phyloP scores from a whole-genome alignment of 805 yeast genomes.

The Wickerhamiella lipophila region DNA sequence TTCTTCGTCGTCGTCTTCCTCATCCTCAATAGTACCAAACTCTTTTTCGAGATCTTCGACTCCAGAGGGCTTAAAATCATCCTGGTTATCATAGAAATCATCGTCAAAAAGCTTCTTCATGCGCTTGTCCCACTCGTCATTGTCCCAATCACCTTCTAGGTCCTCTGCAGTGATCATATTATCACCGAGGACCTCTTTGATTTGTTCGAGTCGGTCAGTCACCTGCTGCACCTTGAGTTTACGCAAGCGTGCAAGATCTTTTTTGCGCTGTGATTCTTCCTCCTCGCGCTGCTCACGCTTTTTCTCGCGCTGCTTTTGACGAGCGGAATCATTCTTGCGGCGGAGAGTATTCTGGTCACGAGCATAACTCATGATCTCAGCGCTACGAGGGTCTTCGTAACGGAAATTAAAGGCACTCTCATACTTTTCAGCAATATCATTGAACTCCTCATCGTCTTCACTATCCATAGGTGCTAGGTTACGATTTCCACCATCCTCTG shows the following conservation, averaged over 20 bases:
- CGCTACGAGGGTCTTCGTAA: conserved; percentile 81
- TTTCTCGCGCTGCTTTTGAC: conserved; percentile 73
- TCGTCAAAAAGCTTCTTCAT: conserved; percentile 80
- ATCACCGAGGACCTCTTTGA: conserved; percentile 56
- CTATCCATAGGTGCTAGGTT: conserved; percentile 19
- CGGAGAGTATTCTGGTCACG: conserved; percentile 84
- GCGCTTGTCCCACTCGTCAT: conserved; percentile 79
- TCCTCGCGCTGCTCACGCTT: conserved; percentile 42
- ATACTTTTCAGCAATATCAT: conserved; percentile 78
- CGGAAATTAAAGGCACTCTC: conserved; percentile 92
- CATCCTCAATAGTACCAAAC: conserved; percentile 28
- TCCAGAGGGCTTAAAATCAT: conserved; percentile 49
- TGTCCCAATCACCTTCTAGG: conserved; percentile 78
- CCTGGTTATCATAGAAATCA: conserved; percentile 52
- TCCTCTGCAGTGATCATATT: conserved; percentile 61
- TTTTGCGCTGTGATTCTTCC: conserved; percentile 44
- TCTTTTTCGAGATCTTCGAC: conserved; percentile 34
- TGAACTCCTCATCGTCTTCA: conserved; percentile 71
- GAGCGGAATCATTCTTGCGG: conserved; percentile 56
- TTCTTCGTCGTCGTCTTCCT: conserved; percentile 16
- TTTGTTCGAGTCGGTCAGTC: conserved; percentile 52
- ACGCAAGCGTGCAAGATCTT: conserved; percentile 55
- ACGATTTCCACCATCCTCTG: conserved; percentile 30
- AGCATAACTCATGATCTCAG: conserved; percentile 87
- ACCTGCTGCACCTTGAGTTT: conserved; percentile 65